phyloP scores from a whole-genome alignment of 2,329 filamentous ascomycete genomes.

The Alternaria brassicae region DNA sequence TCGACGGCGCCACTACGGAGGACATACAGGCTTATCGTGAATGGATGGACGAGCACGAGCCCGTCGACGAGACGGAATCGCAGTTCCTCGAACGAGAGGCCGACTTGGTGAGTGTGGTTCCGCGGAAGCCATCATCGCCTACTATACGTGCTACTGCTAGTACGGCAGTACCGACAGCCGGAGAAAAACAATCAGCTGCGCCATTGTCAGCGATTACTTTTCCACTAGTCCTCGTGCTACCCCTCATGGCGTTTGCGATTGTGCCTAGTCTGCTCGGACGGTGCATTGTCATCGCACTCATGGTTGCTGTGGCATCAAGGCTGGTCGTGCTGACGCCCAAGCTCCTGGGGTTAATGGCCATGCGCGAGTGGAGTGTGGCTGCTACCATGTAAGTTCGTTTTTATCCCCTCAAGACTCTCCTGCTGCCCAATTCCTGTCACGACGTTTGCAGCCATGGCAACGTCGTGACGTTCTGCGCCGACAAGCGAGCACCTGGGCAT shows the following conservation, averaged over 20 bases:
- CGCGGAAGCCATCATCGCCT: conserved; percentile 22
- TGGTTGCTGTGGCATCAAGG: conserved; percentile 47
- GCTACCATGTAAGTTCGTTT: conserved; percentile 49
- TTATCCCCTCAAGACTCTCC: not conserved
- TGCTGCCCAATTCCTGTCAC: no score
- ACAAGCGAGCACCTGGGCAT: no score
- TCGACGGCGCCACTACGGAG: conserved; percentile 57
- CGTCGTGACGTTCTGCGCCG: conserved; percentile 1
- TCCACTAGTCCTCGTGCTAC: conserved; percentile 50
- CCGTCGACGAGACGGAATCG: conserved; percentile 66
- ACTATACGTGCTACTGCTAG: conserved; percentile 5
- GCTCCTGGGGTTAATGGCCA: conserved; percentile 46
- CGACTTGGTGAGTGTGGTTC: conserved; percentile 60
- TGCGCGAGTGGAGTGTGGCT: conserved; percentile 50
- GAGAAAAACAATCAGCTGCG: conserved; percentile 29
- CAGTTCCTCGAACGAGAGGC: conserved; percentile 64
- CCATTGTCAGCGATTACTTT: conserved; percentile 36
- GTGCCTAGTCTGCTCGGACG: conserved; percentile 53
- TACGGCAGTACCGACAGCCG: conserved; percentile 18
- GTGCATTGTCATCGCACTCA: conserved; percentile 49
- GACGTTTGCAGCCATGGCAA: no score
- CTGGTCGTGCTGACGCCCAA: conserved; percentile 45
- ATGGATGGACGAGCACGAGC: conserved; percentile 63
- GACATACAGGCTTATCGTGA: conserved; percentile 63
- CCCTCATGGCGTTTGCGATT: conserved; percentile 53